Base-by-base conservation (phyloP, 768 basidiomycete species). In the Leucogyrophana mollusca region DNA sequence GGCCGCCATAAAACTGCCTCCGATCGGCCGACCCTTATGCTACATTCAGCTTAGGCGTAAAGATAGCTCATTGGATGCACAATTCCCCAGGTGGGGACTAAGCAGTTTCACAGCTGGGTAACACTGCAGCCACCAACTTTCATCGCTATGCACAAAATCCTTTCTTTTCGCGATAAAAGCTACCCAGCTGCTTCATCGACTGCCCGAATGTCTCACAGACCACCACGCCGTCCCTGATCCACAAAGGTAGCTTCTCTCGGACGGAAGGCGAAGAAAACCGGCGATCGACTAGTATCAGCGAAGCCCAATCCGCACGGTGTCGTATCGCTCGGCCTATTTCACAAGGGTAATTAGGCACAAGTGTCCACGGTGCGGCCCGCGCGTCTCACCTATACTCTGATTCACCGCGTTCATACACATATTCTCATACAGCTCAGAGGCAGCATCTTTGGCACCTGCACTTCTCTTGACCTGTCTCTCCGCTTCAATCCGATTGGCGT, bases 381-480 rank as follows among this genome's bases (percentile, higher is more conserved):
- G 27, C 7, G 3, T 64, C 84, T 46, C 40, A 90, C 94, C 95
- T 50, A 99, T 96, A 46, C 90, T 92, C 63, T 99, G 95, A 66
- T 99, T 99, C 43, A 99, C 94, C 0, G 94, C 90, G 53, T 85
- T 87, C 86, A 90, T 90, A 56, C 89, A 90, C 78, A 90, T 79
- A 56, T 90, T 91, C 71, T 90, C 88, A 62, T 94, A 97, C 44
- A 95, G 70, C 67, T 93, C 92, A 17, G 82, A 74, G 4, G 80
- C 87, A 4, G 90, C 85, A 52, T 90, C 83, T 46, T 78, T 82
- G 46, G 71, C 60, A 9, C 77, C 74, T 0, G 57, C 43, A 8
- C 50, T 59, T 35, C 58, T 60, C 50, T 55, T 64, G 22, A 59
- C 51, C 2, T 68, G 73, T 44, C 64, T 54, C 59, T 66, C 76